Percentiles rank a stretch among this genome's conserved stretches.
Conservation (phyloP, 176 grass and related monocot species). For the Lolium multiflorum region DNA sequence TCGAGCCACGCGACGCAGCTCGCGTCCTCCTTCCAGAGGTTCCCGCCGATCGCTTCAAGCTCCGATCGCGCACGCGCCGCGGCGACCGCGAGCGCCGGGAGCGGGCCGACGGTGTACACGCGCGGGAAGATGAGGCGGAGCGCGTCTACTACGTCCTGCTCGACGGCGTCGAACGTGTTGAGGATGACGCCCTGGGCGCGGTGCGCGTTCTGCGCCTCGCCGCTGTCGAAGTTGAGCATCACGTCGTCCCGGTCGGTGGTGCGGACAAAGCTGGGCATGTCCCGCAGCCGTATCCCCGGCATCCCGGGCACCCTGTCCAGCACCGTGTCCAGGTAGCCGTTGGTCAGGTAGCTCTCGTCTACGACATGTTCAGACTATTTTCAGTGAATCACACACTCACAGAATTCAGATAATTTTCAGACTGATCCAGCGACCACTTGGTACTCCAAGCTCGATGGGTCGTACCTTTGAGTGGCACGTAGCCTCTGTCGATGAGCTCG, state of each 20-base stretch:
- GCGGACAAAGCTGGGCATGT: conserved; percentile 67
- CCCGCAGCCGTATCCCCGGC: conserved; percentile 45
- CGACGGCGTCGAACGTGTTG: conserved; percentile 68
- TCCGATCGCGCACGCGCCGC: not conserved
- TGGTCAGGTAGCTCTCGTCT: conserved; percentile 52
- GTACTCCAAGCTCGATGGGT: too few species aligned
- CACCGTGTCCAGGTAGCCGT: conserved; percentile 62
- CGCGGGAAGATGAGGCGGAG: conserved; percentile 50
- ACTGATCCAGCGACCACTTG: too few species aligned
- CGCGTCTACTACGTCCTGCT: conserved; percentile 52
- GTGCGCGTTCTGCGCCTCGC: conserved; percentile 53
- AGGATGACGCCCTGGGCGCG: conserved; percentile 60
- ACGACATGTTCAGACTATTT: not conserved
- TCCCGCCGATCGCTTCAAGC: conserved; percentile 40
- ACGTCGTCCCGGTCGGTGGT: conserved; percentile 57
- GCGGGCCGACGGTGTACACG: conserved; percentile 60
- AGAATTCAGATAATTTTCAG: too few species aligned
- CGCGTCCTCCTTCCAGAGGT: conserved; percentile 73
- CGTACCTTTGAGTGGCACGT: not conserved
- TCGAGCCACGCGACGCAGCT: conserved; percentile 66
- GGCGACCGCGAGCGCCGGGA: conserved; percentile 32
- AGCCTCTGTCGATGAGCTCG: conserved; percentile 56
- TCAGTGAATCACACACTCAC: too few species aligned
- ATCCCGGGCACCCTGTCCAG: conserved; percentile 59
- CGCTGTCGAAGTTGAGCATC: conserved; percentile 50